A percentile compares a stretch with the other conserved stretches of the same genome.
phyloP scores from a whole-genome alignment of 2,329 filamentous ascomycete species.

The Colletotrichum camelliae region DNA sequence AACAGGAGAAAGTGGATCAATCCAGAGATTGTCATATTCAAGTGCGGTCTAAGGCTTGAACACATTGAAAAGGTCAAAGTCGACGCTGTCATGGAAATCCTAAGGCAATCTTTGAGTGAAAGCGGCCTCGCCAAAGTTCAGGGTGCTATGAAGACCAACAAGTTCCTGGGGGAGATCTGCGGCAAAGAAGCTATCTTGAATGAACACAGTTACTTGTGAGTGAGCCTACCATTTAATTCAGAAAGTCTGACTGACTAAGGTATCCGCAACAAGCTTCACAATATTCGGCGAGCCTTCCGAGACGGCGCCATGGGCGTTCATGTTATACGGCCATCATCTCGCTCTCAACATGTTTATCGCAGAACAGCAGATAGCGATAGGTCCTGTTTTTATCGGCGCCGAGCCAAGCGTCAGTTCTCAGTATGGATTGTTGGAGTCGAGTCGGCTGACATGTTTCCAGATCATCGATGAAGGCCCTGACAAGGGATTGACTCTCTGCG shows the following conservation, averaged over 20 bases:
- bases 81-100: neutral
- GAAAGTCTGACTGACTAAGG: neutral
- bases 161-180: neutral
- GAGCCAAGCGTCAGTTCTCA: neutral
- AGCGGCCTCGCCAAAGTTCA: neutral
- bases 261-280: neutral
- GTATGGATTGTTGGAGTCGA: neutral
- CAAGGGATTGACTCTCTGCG: neutral
- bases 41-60: neutral
- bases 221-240: too few relatives aligned
- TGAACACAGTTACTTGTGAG: neutral
- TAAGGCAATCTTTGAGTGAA: neutral
- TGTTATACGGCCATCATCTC: neutral
- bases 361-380: neutral
- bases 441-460: neutral
- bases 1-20: neutral
- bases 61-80: neutral
- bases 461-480: neutral
- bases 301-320: neutral
- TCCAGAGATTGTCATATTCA: neutral
- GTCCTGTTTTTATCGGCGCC: neutral
- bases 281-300: neutral
- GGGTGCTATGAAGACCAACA: neutral
- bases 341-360: neutral
- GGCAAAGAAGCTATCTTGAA: neutral